These are phyloP conservation scores for Monosporascus ibericus DNA, from an alignment of 2,329 filamentous ascomycete genomes.

Conservation along the genomic window DNA sequence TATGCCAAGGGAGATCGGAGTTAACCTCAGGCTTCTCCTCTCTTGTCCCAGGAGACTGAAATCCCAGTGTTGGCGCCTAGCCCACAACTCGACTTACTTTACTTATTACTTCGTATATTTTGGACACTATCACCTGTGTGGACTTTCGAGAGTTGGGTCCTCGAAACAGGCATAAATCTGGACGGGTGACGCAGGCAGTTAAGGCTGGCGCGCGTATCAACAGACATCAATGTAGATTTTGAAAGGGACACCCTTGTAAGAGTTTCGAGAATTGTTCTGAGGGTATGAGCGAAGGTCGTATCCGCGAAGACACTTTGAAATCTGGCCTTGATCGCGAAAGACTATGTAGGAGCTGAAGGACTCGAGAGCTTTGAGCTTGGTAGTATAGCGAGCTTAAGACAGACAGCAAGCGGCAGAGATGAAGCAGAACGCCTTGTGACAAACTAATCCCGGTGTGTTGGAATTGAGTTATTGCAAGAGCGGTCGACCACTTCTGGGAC, in stretches of 20 bases:
- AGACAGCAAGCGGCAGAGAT: slow-evolving; percentile 7
- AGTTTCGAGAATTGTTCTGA: slow-evolving; percentile 8
- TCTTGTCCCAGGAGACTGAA: no score
- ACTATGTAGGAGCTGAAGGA: slow-evolving; percentile 7
- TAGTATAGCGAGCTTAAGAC: neutral
- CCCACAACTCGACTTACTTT: slow-evolving; percentile 19
- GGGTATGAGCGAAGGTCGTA: slow-evolving; percentile 1
- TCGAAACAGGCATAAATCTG: slow-evolving; percentile 52
- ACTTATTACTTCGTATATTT: slow-evolving; percentile 41
- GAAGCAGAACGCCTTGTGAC: slow-evolving; percentile 10
- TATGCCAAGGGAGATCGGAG: no score
- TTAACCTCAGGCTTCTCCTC: no score
- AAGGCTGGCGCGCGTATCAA: slow-evolving; percentile 50
- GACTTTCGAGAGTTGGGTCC: slow-evolving; percentile 47
- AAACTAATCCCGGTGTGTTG: slow-evolving; percentile 11
- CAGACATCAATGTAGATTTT: slow-evolving; percentile 51
- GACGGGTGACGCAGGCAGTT: slow-evolving; percentile 51
- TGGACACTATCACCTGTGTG: slow-evolving; percentile 53
- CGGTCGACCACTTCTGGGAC: slow-evolving; percentile 11
- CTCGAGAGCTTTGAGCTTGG: neutral
- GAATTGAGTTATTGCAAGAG: slow-evolving; percentile 17
- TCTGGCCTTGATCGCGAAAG: slow-evolving; percentile 13
- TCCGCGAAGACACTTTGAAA: slow-evolving; percentile 5
- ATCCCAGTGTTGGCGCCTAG: neutral
- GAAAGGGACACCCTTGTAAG: slow-evolving; percentile 15